A percentile compares a stretch with the other conserved stretches of the same genome.
Conservation (phyloP, 176 grass and related monocot species). For the Lolium perenne region DNA sequence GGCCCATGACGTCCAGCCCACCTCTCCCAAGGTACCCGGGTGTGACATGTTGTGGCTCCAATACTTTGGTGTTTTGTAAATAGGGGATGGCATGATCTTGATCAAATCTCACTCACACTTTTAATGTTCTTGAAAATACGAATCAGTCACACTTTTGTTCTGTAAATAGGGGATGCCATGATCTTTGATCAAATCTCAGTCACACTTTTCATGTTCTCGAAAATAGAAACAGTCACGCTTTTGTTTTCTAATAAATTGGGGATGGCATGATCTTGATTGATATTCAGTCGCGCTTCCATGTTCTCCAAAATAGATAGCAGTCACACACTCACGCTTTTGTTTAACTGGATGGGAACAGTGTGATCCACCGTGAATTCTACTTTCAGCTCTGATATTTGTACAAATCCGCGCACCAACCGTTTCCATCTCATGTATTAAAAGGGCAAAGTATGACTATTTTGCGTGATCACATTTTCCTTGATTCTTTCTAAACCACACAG, state of each 20-base stretch:
- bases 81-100: not conserved
- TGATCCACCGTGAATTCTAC: not conserved
- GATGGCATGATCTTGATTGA: not conserved
- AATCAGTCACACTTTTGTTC: not conserved
- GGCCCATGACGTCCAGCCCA: too few species aligned
- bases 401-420: too few species aligned
- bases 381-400: not conserved
- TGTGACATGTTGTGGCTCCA: not conserved
- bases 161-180: not conserved
- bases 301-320: not conserved
- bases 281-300: not conserved
- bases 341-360: not conserved
- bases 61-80: not conserved
- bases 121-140: not conserved
- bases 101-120: not conserved
- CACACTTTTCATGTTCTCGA: not conserved
- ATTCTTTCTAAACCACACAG: not conserved
- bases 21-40: too few species aligned
- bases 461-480: not conserved
- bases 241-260: not conserved
- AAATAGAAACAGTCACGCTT: not conserved
- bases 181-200: not conserved
- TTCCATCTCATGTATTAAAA: not conserved
- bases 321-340: not conserved
- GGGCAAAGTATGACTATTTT: not conserved